Evolutionary conservation across 306 rosid genomes (phyloP).

Genomic region (Citrullus mucosospermus): DNA sequence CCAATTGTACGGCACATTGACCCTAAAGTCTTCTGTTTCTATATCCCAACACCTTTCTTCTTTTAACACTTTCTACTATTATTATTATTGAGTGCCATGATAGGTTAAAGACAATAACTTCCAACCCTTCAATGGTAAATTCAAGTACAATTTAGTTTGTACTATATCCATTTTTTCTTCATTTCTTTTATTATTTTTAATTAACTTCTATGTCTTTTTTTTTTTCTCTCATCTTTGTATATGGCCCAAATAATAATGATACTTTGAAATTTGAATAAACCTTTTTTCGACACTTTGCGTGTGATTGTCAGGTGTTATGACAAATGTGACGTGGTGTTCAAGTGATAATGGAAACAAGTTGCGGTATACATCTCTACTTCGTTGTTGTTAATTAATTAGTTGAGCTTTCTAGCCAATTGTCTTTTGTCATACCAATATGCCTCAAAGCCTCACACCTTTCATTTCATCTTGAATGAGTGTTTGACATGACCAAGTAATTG

Average conservation of each 20-base stretch:
- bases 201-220: background rate
- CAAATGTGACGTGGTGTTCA: background rate
- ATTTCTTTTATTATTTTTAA: too few relatives aligned
- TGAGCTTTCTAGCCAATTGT: background rate
- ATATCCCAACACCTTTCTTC: background rate
- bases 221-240: too few relatives aligned
- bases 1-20: background rate
- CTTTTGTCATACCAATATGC: background rate
- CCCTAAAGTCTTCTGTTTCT: background rate
- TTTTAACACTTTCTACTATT: background rate
- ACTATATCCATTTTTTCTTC: background rate
- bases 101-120: background rate
- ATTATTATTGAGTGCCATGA: background rate
- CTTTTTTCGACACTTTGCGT: background rate
- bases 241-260: background rate
- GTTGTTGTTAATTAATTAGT: background rate
- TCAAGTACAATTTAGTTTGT: conserved; percentile 6
- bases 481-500: background rate
- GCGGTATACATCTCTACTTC: background rate
- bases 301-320: background rate
- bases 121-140: background rate
- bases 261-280: background rate
- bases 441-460: background rate
- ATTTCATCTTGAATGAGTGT: background rate
- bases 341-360: background rate